Conservation (phyloP, 1,284 basidiomycete species). For the Inonotus obliquus region DNA sequence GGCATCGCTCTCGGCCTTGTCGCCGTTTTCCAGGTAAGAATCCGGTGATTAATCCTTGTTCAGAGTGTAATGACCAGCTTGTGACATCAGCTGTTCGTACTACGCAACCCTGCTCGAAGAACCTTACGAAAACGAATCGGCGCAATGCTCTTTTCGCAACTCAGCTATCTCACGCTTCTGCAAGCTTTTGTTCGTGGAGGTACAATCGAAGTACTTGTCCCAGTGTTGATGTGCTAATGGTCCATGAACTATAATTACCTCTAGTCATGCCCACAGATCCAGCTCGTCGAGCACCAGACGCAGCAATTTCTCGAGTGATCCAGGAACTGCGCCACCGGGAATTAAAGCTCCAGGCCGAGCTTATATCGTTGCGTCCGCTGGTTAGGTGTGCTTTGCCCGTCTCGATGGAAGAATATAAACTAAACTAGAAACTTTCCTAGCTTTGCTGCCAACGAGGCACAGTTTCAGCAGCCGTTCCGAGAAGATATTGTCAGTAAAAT, state of each 20-base stretch:
- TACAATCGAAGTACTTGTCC: neutral
- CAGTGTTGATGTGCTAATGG: too few species aligned
- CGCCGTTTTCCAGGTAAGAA: constrained; percentile 25
- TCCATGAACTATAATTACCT: neutral
- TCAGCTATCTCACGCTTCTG: constrained; percentile 28
- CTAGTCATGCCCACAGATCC: constrained; percentile 20
- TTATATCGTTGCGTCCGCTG: constrained; percentile 30
- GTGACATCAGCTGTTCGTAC: constrained; percentile 24
- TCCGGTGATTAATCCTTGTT: neutral
- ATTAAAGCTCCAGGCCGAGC: constrained; percentile 27
- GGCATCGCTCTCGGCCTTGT: constrained; percentile 30
- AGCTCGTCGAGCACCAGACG: constrained; percentile 21
- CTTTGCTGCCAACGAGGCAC: constrained; percentile 26
- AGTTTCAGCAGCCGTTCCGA: constrained; percentile 23
- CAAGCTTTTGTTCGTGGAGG: constrained; percentile 26
- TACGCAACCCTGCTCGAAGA: constrained; percentile 31
- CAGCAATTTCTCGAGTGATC: constrained; percentile 26
- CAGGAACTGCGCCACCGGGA: constrained; percentile 30
- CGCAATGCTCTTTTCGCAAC: constrained; percentile 23
- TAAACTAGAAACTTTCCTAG: constrained; percentile 14
- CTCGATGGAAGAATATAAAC: neutral
- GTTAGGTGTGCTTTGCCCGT: constrained; percentile 21
- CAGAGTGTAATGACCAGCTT: neutral
- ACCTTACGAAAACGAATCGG: constrained; percentile 28
- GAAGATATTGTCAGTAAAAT: constrained; percentile 22